Evolutionary conservation across 129 eudicot genomes (phyloP), one percentile per base, ranked within the genome.

Genomic region (Pittosporum tobira): DNA sequence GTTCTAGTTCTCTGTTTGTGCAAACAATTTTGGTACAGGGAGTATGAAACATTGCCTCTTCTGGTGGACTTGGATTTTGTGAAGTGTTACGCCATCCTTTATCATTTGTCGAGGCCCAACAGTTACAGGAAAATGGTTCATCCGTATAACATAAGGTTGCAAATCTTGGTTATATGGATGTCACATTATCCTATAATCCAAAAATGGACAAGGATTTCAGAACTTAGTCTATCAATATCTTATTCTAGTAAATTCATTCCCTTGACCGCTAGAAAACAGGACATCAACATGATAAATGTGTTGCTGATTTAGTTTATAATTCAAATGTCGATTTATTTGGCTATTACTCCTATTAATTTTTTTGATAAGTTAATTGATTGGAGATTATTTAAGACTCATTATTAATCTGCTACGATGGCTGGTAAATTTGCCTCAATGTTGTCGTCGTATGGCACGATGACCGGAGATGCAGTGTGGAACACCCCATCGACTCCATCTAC

Each of bases 401-500:
- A 25, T 37, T 34, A 43, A 59, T 29, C 36, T 14, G 13, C 53
- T 26, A 24, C 43, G 30, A 10, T 22, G 31, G 5, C 45, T 16
- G 25, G 69, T 29, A 61, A 51, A 11, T 27, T 60, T 85, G 69
- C 98, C 88, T 83, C 68, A 48, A 86, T 69, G 62, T 91, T 76
- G 36, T 78, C 49, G 66, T 80, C 79, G 36, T 80, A 46, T 6
- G 89, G 81, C 18, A 91, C 84, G 20, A 75, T 42, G 40, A 91
- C 98, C 0, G 98, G 98, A 36, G 98, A 87, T 22, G 98, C 98
- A 21, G 90, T 81, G 64, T 91, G 98, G 71, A 91, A 86, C 38
- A 91, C 95, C 21, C 98, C 98, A 61, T 91, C 85, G 18, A 76
- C 89, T 20, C 98, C 95, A 28, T 76, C 51, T 13, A 91, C 45